Evolutionary conservation across 1,284 basidiomycete genomes (phyloP).

Genomic region (Trichosporon asahii): DNA sequence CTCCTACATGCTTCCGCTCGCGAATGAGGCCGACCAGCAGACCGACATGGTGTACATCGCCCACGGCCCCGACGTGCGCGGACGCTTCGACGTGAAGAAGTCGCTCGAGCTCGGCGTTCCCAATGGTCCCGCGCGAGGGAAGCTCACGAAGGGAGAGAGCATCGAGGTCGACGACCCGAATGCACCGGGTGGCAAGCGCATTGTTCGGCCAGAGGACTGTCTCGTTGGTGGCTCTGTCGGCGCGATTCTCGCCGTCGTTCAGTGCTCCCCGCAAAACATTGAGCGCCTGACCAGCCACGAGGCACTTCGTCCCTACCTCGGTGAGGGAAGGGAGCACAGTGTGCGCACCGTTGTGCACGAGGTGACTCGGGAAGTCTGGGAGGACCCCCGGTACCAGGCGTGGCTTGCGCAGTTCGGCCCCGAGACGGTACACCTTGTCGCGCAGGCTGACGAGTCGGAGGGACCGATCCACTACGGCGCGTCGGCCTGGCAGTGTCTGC

Average conservation of each 20-base stretch:
- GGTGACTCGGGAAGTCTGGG: constrained; percentile 64
- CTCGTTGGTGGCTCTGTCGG: constrained; percentile 46
- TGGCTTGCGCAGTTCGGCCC: constrained; percentile 68
- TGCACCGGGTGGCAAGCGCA: constrained; percentile 58
- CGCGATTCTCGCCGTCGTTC: constrained; percentile 39
- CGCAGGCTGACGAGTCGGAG: constrained; percentile 58
- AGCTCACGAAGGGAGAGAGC: constrained; percentile 51
- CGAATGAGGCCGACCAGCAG: constrained; percentile 28
- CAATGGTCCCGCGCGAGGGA: constrained; percentile 56
- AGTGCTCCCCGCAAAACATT: constrained; percentile 37
- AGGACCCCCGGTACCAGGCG: constrained; percentile 63
- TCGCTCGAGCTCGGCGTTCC: constrained; percentile 67
- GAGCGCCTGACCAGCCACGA: constrained; percentile 54
- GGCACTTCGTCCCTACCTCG: constrained; percentile 56
- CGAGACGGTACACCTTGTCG: constrained; percentile 65
- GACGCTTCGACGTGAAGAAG: constrained; percentile 75
- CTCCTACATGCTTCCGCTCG: constrained; percentile 31
- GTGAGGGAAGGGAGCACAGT: constrained; percentile 20
- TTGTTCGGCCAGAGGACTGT: constrained; percentile 51
- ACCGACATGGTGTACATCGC: constrained; percentile 62
- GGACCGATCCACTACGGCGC: constrained; percentile 73
- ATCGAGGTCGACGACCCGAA: constrained; percentile 50
- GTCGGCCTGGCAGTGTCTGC: constrained; percentile 67
- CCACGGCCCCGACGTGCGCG: constrained; percentile 71
- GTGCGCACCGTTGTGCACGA: constrained; percentile 66